Evolutionary conservation across 192 early-diverging fungal species (phyloP), one percentile per base, ranked within the genome.

Genomic region (Geranomyces michiganensis): DNA sequence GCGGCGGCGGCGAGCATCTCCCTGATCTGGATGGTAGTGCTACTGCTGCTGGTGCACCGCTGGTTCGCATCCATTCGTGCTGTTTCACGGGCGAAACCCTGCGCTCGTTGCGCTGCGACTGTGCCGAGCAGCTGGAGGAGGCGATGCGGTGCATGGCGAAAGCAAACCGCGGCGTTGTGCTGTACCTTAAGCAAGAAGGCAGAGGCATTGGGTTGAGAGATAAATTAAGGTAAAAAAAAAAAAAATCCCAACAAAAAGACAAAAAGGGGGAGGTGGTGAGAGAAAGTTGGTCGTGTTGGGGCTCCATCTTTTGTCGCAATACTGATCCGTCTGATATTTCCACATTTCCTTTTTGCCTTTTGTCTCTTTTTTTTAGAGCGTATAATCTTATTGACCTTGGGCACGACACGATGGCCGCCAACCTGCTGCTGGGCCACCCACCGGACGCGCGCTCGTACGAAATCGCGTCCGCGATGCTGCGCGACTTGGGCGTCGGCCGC

Each of bases 11-110:
- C 17, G 32, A 19, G 8, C 36, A 41, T n/a, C 19, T 32, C 29
- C 43, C 21, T 31, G 66, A 3, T 44, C 6, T 9, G 21, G 51
- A 55, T 55, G 4, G 19, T 6, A 36, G 41, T 45, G 36, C 27
- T 0, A 44, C 36, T 14, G 32, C 22, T n/a, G 53, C 36, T 27
- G 51, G 26, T 14, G 51, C 84, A 0, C 93, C 95, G 26, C 72
- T 99, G 45, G 92, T 90, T 13, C 88, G 96, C 24, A 95, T 99
- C 49, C 96, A 99, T 74, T 97, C 95, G 0, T 95, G 93, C 73
- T 99, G 96, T 73, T 97, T 96, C 68, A 99, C 96, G 0, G 95
- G 96, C 51, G 96, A 99, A 72, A 97, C 93, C 0, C 88, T 97
- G 2, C 89, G 91, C 24, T 93, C 91, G 12, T 87, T 87, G 62